phyloP scores from a whole-genome alignment of 306 rosid species.

The Casuarina cunninghamiana region DNA sequence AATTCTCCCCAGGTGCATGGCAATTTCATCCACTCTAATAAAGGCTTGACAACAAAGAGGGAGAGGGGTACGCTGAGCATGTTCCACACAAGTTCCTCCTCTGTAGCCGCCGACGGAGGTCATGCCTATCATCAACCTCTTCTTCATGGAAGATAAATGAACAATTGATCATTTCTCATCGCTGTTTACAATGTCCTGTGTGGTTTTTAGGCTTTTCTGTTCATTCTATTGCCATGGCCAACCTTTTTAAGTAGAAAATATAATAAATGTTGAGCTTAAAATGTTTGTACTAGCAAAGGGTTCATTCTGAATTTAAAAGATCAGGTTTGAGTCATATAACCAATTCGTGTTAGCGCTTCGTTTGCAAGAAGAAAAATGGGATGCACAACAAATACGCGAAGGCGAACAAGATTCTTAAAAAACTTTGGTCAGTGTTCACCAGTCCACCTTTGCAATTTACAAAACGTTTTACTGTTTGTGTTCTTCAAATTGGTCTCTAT shows the following conservation, averaged over 20 bases:
- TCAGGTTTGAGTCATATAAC: neutral
- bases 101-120: conserved; percentile 68
- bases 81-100: conserved; percentile 64
- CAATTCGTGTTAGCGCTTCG: neutral
- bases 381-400: too few species aligned
- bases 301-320: neutral
- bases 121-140: conserved; percentile 76
- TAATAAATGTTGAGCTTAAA: too few species aligned
- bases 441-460: too few species aligned
- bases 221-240: neutral
- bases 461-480: too few species aligned
- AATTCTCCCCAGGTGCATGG: too few species aligned
- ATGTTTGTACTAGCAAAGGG: neutral
- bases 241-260: neutral
- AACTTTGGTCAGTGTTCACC: too few species aligned
- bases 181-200: neutral
- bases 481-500: too few species aligned
- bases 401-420: too few species aligned
- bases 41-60: conserved; percentile 61
- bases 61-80: conserved; percentile 74
- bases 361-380: too few species aligned
- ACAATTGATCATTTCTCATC: neutral
- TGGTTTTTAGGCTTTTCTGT: neutral
- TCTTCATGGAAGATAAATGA: conserved; percentile 60
- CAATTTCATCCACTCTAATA: too few species aligned